These are phyloP conservation scores for Heimioporus sp. DNA, from an alignment of 768 basidiomycete species.

Conservation along the genomic window DNA sequence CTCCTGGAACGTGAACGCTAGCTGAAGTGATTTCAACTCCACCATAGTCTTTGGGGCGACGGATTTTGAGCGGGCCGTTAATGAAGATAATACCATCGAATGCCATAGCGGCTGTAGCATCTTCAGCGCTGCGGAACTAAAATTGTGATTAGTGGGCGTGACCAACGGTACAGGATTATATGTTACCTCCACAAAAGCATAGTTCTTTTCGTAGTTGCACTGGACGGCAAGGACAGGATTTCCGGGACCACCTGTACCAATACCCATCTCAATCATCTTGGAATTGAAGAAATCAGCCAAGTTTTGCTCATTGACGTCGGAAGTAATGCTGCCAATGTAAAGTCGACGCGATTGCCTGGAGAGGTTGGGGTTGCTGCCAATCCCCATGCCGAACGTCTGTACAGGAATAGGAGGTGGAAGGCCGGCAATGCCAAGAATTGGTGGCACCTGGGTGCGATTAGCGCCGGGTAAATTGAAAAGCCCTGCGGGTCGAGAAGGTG, in stretches of 20 bases:
- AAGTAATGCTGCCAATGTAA: conserved; percentile 96
- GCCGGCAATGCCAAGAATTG: conserved; percentile 78
- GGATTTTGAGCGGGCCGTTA: conserved; percentile 94
- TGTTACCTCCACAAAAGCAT: conserved; percentile 94
- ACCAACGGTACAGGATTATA: background rate
- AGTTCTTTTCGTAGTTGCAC: conserved; percentile 98
- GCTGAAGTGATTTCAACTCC: conserved; percentile 65
- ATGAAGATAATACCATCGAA: conserved; percentile 97
- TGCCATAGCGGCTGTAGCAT: conserved; percentile 94
- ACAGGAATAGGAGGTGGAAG: conserved; percentile 83
- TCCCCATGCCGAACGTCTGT: conserved; percentile 83
- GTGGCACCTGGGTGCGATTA: conserved; percentile 84
- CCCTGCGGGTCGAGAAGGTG: conserved; percentile 46
- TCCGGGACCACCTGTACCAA: conserved; percentile 80
- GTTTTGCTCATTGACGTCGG: conserved; percentile 91
- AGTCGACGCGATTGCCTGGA: conserved; percentile 92
- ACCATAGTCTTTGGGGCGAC: conserved; percentile 95
- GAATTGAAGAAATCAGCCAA: conserved; percentile 92
- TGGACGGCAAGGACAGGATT: conserved; percentile 93
- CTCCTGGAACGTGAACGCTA: conserved; percentile 85
- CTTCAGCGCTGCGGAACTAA: conserved; percentile 97
- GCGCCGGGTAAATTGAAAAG: conserved; percentile 96
- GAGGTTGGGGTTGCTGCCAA: conserved; percentile 83
- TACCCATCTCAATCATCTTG: conserved; percentile 91
- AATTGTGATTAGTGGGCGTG: conserved; percentile 9